Evolutionary conservation across 202 grass and related monocot genomes (phyloP), one percentile per base, ranked within the genome.

Genomic region (Brachypodium distachyon): DNA sequence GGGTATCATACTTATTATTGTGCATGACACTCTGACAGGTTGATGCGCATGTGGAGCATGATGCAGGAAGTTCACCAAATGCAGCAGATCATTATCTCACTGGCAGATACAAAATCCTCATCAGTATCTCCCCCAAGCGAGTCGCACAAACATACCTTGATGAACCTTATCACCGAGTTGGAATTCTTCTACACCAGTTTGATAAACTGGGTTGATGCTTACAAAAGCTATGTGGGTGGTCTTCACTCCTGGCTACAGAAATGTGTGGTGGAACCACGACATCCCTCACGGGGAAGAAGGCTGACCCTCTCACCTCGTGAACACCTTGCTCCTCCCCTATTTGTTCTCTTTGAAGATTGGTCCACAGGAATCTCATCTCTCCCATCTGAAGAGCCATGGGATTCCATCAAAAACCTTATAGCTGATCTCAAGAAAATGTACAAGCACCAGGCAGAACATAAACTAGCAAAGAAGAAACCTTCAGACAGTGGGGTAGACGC

Each of bases 41-140:
- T 87, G 77, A 77, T 67, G 10, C 59, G 70, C 58, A 93, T 93
- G 91, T 90, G 87, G 91, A 87, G 54, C 72, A 76, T 80, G 40
- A 85, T 93, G 91, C 81, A 85, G 17, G 87, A 90, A 87, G 66
- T 85, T 46, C 77, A 93, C 79, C 87, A 87, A 74, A 49, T 88
- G 32, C 91, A 90, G 61, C 77, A 81, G 62, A 85, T 67, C 40
- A 87, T 80, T 27, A 82, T 85, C 56, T 93, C 84, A 14, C 58
- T 67, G 41, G 73, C 87, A 55, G 86, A 93, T 67, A 79, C 41
- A 63, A 67, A 67, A 28, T 32, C 53, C 29, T 67, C 81, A 61
- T 13, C 78, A 32, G 10, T 49, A 58, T 71, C 71, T 85, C 61
- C 87, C 38, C 67, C 73, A 12, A 46, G 49, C 3, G 87, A 87